Base-by-base conservation (phyloP, 2,329 filamentous ascomycete genomes). In the Sporothrix protearum region DNA sequence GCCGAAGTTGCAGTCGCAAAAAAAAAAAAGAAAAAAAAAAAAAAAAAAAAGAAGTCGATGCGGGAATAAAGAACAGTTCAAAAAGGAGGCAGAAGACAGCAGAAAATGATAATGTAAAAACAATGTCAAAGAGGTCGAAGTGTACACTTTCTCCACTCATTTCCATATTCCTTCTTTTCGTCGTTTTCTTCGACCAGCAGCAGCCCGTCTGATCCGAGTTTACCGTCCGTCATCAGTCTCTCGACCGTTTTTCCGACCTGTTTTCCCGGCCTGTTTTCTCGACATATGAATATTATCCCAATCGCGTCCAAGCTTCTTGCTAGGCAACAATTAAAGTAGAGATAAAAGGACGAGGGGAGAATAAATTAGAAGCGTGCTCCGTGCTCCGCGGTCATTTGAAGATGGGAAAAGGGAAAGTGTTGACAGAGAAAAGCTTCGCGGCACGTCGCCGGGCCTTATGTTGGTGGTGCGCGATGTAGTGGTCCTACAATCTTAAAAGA, bases 401-500 rank as follows among this genome's bases (percentile, higher is more conserved):
- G 28, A 39, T 2, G 12, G 55, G 22, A 61, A 5, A 61, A 12
- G 39, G 33, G 30, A 57, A 57, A 33, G 7, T 14, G 28, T 57
- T 14, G 1, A 4, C n/a, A 22, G n/a, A 22, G 33, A 28, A 14
- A 64, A 64, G 59, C 59, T 45, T 64, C 14, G 36, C 39, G 36
- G 36, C n/a, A 16, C 5, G 9, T 25, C 14, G 12, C 61, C 22
- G 2, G 10, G 30, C 5, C 16, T 25, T 51, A 22, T 47, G 8
- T 49, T 8, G 1, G 12, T 53, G 39, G 64, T 25, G 64, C 30
- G 64, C 39, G 64, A 30, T n/a, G 64, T 22, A 25, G 12, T 14
- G 47, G 64, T 42, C 64, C 64, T 68, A 42, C 47, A 39, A 68
- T 53, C n/a, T 68, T 12, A 36, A 47, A 49, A 33, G 16, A n/a